Evolutionary conservation across 768 basidiomycete genomes (phyloP).

Genomic region (Kwoniella newhampshirensis): DNA sequence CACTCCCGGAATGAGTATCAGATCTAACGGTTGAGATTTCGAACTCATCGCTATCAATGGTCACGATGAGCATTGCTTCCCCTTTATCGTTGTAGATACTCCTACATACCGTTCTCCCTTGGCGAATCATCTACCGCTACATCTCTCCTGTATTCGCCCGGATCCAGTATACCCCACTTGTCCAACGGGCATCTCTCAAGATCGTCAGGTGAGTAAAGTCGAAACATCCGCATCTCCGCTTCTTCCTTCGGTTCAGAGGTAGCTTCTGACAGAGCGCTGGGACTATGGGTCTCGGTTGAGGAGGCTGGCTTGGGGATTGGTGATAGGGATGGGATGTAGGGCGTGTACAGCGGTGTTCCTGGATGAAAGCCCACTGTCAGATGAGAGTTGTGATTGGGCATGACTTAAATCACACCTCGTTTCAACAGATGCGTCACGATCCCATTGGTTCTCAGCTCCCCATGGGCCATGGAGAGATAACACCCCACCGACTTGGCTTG

Average conservation of each 20-base stretch:
- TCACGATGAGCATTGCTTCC: no score
- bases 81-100: neutral
- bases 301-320: neutral
- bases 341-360: conserved; percentile 37
- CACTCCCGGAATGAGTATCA: conserved; percentile 46
- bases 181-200: conserved; percentile 36
- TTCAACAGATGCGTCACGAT: conserved; percentile 36
- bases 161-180: conserved; percentile 48
- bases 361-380: neutral
- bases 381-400: neutral
- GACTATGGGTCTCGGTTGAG: neutral
- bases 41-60: conserved; percentile 12
- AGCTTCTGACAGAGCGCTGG: neutral
- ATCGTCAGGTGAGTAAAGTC: conserved; percentile 38
- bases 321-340: conserved; percentile 32
- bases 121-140: neutral
- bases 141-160: conserved; percentile 30
- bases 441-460: conserved; percentile 36
- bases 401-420: conserved; percentile 23
- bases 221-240: conserved; percentile 40
- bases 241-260: neutral
- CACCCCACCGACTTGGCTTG: conserved; percentile 40
- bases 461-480: conserved; percentile 43
- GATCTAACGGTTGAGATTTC: conserved; percentile 25
- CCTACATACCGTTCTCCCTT: conserved; percentile 32